phyloP scores from a whole-genome alignment of 2,329 filamentous ascomycete species.

The Drechslerella dactyloides region DNA sequence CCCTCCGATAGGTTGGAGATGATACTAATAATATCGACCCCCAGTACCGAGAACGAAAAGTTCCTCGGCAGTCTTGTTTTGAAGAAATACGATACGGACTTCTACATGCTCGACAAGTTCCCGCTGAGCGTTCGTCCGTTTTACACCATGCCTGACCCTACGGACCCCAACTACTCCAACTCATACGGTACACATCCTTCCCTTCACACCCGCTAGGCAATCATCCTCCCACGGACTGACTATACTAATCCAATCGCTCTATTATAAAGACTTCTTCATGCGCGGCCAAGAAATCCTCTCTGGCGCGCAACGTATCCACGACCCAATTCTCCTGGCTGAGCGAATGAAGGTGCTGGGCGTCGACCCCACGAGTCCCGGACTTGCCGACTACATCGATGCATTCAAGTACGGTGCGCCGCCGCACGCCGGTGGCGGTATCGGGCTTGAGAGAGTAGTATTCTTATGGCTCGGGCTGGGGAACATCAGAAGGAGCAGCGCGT shows the following conservation, averaged over 20 bases:
- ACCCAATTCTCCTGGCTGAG: constrained; percentile 74
- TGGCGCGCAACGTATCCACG: constrained; percentile 89
- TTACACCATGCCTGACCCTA: constrained; percentile 82
- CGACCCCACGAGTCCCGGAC: constrained; percentile 73
- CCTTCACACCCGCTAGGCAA: no score
- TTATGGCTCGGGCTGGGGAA: constrained; percentile 55
- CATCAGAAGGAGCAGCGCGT: constrained; percentile 54
- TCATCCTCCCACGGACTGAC: no score
- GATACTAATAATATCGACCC: constrained; percentile 6
- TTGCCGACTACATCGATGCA: constrained; percentile 87
- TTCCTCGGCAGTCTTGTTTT: constrained; percentile 85
- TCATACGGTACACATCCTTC: constrained; percentile 59
- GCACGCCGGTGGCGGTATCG: constrained; percentile 87
- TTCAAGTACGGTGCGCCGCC: constrained; percentile 89
- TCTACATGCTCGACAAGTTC: constrained; percentile 97
- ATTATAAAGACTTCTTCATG: constrained; percentile 78
- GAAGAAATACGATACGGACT: constrained; percentile 90
- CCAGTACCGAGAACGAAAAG: constrained; percentile 79
- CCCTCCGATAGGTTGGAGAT: background rate
- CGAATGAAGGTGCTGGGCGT: constrained; percentile 81
- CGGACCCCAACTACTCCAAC: constrained; percentile 70
- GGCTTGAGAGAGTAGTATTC: constrained; percentile 80
- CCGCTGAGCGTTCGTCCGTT: constrained; percentile 86
- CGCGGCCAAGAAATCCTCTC: constrained; percentile 91
- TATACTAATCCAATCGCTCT: no score